Evolutionary conservation across 2,329 filamentous ascomycete species (phyloP), one percentile per base, ranked within the genome.

Genomic region (Exophiala xenobiotica): DNA sequence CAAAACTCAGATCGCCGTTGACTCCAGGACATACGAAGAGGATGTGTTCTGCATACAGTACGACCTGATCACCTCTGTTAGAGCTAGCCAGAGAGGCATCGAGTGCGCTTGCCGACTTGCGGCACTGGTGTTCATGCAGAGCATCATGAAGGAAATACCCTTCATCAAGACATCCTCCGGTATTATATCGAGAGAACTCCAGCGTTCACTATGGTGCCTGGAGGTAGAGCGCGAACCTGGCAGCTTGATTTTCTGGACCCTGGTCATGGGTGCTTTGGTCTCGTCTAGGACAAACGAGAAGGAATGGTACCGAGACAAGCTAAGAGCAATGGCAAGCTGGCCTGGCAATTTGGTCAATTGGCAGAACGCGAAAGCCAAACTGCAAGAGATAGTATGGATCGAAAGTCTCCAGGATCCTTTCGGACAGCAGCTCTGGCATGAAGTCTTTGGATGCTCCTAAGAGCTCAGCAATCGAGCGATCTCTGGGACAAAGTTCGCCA

Each of bases 1-100:
- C 11, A 26, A 45, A 11, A 27, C 24, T 3, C 40, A 35, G 18
- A 31, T 41, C 6, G 23, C 24, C 3, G 8, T 60, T 4, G 53
- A 60, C 31, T 50, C 58, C n/a, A 37, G 22, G 12, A 29, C 48
- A 1, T 54, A 51, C 37, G 53, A 60, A 18, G 51, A 60, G 41
- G 51, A 54, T 18, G 27, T 57, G 4, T 33, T 49, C 4, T 52
- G 49, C 26, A 43, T 58, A 16, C 49, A 54, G 42, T 46, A 58
- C 29, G 48, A 58, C 20, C 35, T 58, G 11, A 51, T 60, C 6
- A 27, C 14, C 24, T 39, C 41, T 19, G 26, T 46, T n/a, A 22
- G 7, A 5, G 12, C 33, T 8, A 8, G 23, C 8, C 35, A 40
- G 27, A 26, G n/a, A 7, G 14, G 2, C 23, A 14, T 50, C 18